These are phyloP conservation scores for Torulaspora gathmanii DNA, from an alignment of 805 yeast species.

Conservation along the genomic window DNA sequence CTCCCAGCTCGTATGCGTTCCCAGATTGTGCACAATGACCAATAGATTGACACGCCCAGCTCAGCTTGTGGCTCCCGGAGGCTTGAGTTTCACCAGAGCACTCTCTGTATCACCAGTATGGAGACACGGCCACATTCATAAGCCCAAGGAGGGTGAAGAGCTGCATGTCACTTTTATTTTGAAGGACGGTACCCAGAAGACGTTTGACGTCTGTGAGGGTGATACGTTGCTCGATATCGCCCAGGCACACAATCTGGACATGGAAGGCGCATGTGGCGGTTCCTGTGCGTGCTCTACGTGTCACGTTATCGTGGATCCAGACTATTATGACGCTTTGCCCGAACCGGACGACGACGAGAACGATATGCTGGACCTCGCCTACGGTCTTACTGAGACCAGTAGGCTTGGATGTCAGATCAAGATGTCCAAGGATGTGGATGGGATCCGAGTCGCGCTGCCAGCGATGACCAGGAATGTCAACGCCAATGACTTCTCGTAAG, in stretches of 20 bases:
- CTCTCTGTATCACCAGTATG: slow-evolving; percentile 26
- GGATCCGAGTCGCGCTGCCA: slow-evolving; percentile 90
- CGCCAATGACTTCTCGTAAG: slow-evolving; percentile 63
- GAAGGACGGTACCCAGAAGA: slow-evolving; percentile 80
- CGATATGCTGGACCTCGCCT: slow-evolving; percentile 96
- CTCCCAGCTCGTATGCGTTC: slow-evolving; percentile 2
- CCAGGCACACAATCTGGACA: slow-evolving; percentile 85
- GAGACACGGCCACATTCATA: slow-evolving; percentile 80
- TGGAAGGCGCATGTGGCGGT: slow-evolving; percentile 99
- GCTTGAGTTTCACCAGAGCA: background rate
- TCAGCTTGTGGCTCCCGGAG: too few species aligned
- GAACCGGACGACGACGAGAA: slow-evolving; percentile 98
- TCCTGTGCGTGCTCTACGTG: slow-evolving; percentile 99
- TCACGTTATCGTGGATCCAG: slow-evolving; percentile 95
- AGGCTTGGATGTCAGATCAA: slow-evolving; percentile 91
- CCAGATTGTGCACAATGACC: background rate
- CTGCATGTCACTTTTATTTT: slow-evolving; percentile 80
- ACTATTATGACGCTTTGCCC: slow-evolving; percentile 80
- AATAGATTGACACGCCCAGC: background rate
- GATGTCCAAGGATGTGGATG: slow-evolving; percentile 88
- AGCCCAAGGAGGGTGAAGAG: slow-evolving; percentile 92
- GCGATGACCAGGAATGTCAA: slow-evolving; percentile 95
- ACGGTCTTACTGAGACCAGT: slow-evolving; percentile 94
- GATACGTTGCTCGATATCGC: slow-evolving; percentile 91
- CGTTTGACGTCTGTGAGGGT: slow-evolving; percentile 85